phyloP scores from a whole-genome alignment of 192 early-diverging fungal genomes.

The Lobosporangium transversale region DNA sequence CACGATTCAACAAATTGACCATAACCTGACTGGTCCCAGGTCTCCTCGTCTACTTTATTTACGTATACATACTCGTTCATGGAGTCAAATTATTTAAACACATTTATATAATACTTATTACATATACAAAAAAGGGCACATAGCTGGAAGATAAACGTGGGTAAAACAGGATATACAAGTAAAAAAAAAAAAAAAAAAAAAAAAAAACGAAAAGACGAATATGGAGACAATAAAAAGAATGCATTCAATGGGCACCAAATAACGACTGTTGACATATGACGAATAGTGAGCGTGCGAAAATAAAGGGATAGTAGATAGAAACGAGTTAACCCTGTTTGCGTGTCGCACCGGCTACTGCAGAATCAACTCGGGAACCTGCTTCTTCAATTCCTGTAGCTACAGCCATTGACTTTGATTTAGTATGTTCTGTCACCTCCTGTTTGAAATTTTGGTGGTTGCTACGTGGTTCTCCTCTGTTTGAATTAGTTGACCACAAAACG shows the following conservation, averaged over 20 bases:
- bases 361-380: slow-evolving; percentile 2
- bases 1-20: no score
- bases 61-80: no score
- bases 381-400: slow-evolving; percentile 1
- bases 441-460: neutral
- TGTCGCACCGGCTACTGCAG: neutral
- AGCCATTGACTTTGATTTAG: slow-evolving; percentile 8
- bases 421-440: neutral
- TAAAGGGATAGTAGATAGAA: neutral
- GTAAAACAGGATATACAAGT: neutral
- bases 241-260: no score
- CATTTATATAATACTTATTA: neutral
- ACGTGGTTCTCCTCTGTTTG: slow-evolving; percentile 37
- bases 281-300: no score
- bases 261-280: neutral
- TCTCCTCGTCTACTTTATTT: no score
- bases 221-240: neutral
- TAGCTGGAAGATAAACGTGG: neutral
- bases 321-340: neutral
- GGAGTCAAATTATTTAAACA: no score
- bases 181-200: neutral
- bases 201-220: slow-evolving; percentile 1
- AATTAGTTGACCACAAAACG: slow-evolving; percentile 46
- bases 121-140: neutral
- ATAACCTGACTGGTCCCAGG: no score